A percentile compares a stretch with the other conserved stretches of the same genome.
Evolutionary conservation across 2,329 filamentous ascomycete species (phyloP).

Genomic region (Pseudogymnoascus sp.): DNA sequence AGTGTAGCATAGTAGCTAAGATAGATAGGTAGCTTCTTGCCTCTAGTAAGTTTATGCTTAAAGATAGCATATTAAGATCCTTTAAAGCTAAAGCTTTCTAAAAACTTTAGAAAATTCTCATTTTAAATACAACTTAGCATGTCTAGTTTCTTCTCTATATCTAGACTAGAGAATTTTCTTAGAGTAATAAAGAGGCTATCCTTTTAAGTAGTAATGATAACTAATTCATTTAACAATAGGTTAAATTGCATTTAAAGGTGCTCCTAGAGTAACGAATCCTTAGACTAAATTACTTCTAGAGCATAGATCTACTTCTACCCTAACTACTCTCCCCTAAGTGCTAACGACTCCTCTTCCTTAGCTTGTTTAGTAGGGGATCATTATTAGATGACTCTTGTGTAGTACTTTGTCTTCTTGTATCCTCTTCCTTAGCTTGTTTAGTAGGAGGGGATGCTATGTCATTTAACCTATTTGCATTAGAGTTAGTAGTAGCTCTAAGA

Average conservation of each 20-base stretch:
- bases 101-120: no score
- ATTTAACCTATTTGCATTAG: neutral
- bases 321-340: neutral
- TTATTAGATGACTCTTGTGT: conserved; percentile 5
- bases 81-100: no score
- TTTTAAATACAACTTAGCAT: no score
- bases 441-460: neutral
- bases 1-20: no score
- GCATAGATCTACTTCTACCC: neutral
- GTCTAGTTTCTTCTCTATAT: no score
- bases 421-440: no score
- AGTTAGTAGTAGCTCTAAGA: conserved; percentile 3
- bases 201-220: conserved; percentile 8
- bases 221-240: conserved; percentile 11
- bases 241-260: conserved; percentile 10
- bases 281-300: neutral
- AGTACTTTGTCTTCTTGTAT: no score
- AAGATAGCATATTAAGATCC: no score
- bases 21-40: no score
- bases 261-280: conserved; percentile 11
- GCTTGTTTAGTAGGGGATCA: conserved; percentile 10
- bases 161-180: neutral
- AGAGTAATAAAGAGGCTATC: conserved; percentile 12
- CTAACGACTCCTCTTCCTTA: conserved; percentile 9
- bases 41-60: no score